Evolutionary conservation across 1,284 basidiomycete genomes (phyloP).

Genomic region (Dichomitus squalens): DNA sequence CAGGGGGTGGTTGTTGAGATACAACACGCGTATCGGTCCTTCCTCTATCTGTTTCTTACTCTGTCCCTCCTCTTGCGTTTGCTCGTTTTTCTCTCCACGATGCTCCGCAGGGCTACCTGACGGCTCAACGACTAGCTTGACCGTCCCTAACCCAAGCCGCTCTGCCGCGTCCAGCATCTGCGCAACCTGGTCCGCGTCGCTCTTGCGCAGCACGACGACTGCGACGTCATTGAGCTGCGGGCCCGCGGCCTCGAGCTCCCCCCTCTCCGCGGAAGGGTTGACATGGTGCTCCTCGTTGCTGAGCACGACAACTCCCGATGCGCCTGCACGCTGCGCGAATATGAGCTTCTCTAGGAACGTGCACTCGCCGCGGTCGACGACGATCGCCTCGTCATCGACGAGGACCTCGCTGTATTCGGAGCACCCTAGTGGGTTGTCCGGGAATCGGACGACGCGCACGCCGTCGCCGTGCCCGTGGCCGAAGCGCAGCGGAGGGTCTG

Average conservation of each 20-base stretch:
- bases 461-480: constrained; percentile 51
- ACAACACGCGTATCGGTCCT: constrained; percentile 56
- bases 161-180: constrained; percentile 58
- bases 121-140: constrained; percentile 54
- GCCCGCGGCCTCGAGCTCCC: constrained; percentile 59
- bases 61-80: constrained; percentile 29
- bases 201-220: constrained; percentile 58
- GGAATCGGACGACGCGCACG: constrained; percentile 51
- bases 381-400: constrained; percentile 48
- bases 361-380: constrained; percentile 73
- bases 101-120: constrained; percentile 33
- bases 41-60: constrained; percentile 29
- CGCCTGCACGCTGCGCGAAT: constrained; percentile 64
- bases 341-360: constrained; percentile 82
- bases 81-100: constrained; percentile 7
- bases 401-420: constrained; percentile 50
- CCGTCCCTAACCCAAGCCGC: constrained; percentile 46
- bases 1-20: constrained; percentile 77
- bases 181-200: constrained; percentile 52
- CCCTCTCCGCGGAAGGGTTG: constrained; percentile 65
- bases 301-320: constrained; percentile 74
- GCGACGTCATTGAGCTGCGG: constrained; percentile 56
- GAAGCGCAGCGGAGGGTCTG: constrained; percentile 42
- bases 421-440: constrained; percentile 61
- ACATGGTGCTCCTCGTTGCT: constrained; percentile 60